Percentiles rank a stretch among this genome's conserved stretches.
These are phyloP conservation scores for Umbelopsis isabellina DNA, from an alignment of 192 early-diverging fungal genomes.

Conservation along the genomic window DNA sequence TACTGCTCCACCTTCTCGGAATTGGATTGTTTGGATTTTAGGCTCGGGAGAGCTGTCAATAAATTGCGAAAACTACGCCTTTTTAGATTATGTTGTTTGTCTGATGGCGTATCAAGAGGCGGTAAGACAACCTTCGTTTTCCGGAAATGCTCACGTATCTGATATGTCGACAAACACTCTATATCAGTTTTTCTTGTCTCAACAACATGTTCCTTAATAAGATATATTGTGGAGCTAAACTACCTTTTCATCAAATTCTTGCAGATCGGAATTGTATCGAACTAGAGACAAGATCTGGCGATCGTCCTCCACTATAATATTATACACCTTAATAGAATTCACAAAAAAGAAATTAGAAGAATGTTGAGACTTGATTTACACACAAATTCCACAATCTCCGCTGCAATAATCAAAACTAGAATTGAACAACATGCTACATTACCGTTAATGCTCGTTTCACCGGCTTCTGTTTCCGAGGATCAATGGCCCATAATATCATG, in stretches of 20 bases:
- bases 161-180: not conserved
- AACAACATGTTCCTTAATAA: not conserved
- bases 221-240: not conserved
- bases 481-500: slow-evolving; percentile 14
- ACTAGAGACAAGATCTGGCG: slow-evolving; percentile 31
- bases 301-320: slow-evolving; percentile 37
- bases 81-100: slow-evolving; percentile 22
- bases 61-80: slow-evolving; percentile 27
- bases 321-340: slow-evolving; percentile 30
- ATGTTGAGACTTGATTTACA: not conserved
- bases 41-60: slow-evolving; percentile 13
- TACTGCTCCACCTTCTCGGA: slow-evolving; percentile 57
- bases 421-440: slow-evolving; percentile 13
- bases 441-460: slow-evolving; percentile 16
- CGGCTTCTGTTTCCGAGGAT: slow-evolving; percentile 17
- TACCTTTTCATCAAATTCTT: slow-evolving; percentile 48
- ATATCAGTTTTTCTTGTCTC: not conserved
- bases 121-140: slow-evolving; percentile 37
- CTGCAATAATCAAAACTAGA: not conserved
- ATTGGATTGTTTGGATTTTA: slow-evolving; percentile 41
- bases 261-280: slow-evolving; percentile 39
- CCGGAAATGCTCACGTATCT: slow-evolving; percentile 36
- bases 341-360: not conserved
- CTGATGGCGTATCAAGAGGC: slow-evolving; percentile 24
- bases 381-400: not conserved